Evolutionary conservation across 148 eudicot species (phyloP).

Genomic region (Hydrangea macrophylla): DNA sequence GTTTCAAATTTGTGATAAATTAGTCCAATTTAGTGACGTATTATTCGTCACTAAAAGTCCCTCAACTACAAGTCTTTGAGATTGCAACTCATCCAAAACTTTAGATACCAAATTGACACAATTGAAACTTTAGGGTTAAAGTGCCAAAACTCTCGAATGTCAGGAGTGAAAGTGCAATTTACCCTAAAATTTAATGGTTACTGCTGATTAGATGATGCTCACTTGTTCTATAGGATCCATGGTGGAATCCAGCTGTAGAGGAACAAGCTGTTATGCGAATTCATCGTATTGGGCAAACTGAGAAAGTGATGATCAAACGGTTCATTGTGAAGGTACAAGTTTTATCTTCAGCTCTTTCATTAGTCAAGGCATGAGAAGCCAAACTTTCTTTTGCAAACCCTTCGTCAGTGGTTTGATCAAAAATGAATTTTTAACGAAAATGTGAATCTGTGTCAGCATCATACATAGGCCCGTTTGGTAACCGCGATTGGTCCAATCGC

Average conservation of each 20-base stretch:
- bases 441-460: not conserved
- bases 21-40: no score
- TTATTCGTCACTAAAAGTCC: no score
- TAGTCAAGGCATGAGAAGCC: no score
- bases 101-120: no score
- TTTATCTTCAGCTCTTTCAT: not conserved
- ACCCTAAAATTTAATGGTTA: not conserved
- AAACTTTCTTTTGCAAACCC: not conserved
- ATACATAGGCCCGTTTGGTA: no score
- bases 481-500: no score
- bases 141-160: no score
- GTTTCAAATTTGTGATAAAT: no score
- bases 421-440: not conserved
- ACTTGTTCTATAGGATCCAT: slow-evolving; percentile 74
- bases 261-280: slow-evolving; percentile 99
- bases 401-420: not conserved
- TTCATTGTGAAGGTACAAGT: slow-evolving; percentile 83
- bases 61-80: no score
- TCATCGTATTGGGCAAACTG: slow-evolving; percentile 98
- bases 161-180: no score
- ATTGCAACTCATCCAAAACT: no score
- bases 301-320: slow-evolving; percentile 69
- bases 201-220: not conserved
- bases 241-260: slow-evolving; percentile 99
- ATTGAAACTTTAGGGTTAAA: no score